Evolutionary conservation across 2,329 filamentous ascomycete genomes (phyloP).

Genomic region (Ophiostoma pallidulum): DNA sequence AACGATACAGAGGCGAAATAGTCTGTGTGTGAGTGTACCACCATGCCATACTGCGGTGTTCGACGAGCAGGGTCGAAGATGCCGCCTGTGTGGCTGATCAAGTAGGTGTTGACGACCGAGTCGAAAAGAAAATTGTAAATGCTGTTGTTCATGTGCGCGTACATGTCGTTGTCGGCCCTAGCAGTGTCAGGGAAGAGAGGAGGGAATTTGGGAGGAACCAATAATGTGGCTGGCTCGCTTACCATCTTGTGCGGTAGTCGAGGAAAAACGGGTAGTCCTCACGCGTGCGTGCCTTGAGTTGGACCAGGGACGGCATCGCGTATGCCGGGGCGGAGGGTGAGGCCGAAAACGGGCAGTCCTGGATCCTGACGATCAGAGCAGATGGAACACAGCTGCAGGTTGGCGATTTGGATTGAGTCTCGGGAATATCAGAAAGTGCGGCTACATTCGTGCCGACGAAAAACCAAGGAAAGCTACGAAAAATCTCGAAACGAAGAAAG

Average conservation of each 20-base stretch:
- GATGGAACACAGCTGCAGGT: too few species aligned
- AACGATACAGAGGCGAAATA: conserved; percentile 77
- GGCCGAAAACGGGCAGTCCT: too few species aligned
- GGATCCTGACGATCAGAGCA: not conserved
- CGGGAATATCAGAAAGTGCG: too few species aligned
- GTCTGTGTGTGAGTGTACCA: conserved; percentile 77
- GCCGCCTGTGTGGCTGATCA: conserved; percentile 72
- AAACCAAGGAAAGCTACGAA: too few species aligned
- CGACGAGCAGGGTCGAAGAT: conserved; percentile 58
- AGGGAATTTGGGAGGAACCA: not conserved
- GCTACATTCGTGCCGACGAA: too few species aligned
- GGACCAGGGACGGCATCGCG: conserved; percentile 25
- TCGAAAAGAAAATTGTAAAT: conserved; percentile 84
- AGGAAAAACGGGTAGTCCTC: conserved; percentile 68
- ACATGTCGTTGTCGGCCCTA: conserved; percentile 93
- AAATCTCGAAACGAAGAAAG: too few species aligned
- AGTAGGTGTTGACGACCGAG: conserved; percentile 79
- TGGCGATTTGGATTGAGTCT: too few species aligned
- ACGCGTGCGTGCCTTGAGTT: conserved; percentile 53
- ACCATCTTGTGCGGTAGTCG: conserved; percentile 85
- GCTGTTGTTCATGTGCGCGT: conserved; percentile 85
- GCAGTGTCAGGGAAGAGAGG: not conserved
- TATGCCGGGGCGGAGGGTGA: not conserved
- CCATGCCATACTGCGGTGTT: conserved; percentile 67
- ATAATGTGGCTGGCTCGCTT: conserved; percentile 19